Percentiles rank a stretch among this genome's conserved stretches.
Conservation (phyloP, 345 rosid genomes). For the Xanthoceras sorbifolium region DNA sequence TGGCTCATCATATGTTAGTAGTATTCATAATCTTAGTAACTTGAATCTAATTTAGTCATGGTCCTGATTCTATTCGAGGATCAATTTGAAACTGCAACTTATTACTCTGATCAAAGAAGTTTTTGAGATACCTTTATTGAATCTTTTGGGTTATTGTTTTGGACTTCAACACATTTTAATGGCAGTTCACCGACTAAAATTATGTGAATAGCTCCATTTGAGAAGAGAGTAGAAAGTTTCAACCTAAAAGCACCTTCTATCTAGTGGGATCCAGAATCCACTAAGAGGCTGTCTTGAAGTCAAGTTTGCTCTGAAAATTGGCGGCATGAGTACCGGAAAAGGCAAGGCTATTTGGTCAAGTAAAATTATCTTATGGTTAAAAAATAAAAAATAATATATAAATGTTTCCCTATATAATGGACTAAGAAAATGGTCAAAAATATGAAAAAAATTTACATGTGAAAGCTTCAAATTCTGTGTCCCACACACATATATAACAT, state of each 20-base stretch:
- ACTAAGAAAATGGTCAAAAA: too few species aligned
- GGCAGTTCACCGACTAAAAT: not conserved
- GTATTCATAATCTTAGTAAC: not conserved
- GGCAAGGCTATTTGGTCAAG: constrained; percentile 14
- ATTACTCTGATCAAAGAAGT: not conserved
- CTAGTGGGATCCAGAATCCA: constrained; percentile 28
- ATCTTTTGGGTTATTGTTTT: not conserved
- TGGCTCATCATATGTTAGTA: not conserved
- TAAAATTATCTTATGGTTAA: not conserved
- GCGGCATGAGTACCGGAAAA: constrained; percentile 42
- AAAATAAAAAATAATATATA: too few species aligned
- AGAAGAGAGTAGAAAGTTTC: not conserved
- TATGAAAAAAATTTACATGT: too few species aligned
- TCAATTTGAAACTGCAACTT: not conserved
- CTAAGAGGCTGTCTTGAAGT: not conserved
- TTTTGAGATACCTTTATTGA: not conserved
- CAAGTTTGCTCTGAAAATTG: constrained; percentile 17
- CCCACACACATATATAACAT: too few species aligned
- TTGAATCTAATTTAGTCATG: not conserved
- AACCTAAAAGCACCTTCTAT: not conserved
- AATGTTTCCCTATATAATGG: too few species aligned
- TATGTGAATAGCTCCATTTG: not conserved
- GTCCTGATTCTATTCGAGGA: not conserved
- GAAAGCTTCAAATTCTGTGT: too few species aligned
- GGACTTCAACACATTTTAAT: not conserved